phyloP scores from a whole-genome alignment of 345 rosid genomes.

The Eucalyptus cloeziana region DNA sequence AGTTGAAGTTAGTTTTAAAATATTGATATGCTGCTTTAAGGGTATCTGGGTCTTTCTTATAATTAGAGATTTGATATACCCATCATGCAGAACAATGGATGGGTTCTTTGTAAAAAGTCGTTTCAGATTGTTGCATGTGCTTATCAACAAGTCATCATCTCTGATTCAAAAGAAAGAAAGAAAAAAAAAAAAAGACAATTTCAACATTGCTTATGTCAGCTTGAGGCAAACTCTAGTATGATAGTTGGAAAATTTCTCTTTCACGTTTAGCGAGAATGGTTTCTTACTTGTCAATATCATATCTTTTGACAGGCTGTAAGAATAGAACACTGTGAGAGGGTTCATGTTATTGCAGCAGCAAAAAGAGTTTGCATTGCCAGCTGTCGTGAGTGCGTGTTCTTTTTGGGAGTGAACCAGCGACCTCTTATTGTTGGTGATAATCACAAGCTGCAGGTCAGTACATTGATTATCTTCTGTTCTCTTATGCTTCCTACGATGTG shows the following conservation, averaged over 20 bases:
- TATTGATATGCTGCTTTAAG: neutral
- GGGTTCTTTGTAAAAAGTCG: neutral
- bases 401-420: conserved; percentile 94
- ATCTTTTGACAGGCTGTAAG: conserved; percentile 55
- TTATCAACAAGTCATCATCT: neutral
- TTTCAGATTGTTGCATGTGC: neutral
- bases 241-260: neutral
- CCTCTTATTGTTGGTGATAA: conserved; percentile 98
- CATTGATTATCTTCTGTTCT: neutral
- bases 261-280: neutral
- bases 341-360: conserved; percentile 84
- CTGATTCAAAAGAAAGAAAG: neutral
- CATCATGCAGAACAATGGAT: neutral
- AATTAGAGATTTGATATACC: neutral
- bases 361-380: conserved; percentile 90
- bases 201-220: neutral
- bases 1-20: neutral
- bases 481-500: neutral
- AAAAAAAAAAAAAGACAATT: neutral
- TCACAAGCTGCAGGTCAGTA: conserved; percentile 87
- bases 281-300: neutral
- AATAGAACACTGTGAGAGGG: conserved; percentile 98
- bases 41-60: neutral
- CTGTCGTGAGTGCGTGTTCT: conserved; percentile 95
- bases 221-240: neutral